phyloP scores from a whole-genome alignment of 2,329 filamentous ascomycete genomes.

The Penicillium sp. region DNA sequence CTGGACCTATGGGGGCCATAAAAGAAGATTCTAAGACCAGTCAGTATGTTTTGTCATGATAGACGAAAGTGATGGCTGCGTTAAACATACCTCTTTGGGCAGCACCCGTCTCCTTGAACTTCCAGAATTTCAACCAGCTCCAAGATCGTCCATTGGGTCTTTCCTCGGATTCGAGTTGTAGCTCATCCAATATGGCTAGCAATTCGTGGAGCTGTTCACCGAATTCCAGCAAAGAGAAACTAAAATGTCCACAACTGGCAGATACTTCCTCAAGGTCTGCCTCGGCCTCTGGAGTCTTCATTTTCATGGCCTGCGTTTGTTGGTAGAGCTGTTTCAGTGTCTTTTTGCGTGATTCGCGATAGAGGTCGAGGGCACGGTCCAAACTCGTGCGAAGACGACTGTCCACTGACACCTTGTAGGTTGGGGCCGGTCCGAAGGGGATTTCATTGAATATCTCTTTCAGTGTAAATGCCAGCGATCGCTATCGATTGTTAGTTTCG shows the following conservation, averaged over 20 bases:
- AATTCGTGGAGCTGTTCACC: constrained; percentile 87
- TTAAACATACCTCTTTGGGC: constrained; percentile 26
- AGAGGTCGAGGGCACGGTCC: constrained; percentile 77
- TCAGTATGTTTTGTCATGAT: not conserved
- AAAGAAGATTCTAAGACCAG: not conserved
- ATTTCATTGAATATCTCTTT: constrained; percentile 86
- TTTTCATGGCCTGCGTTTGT: constrained; percentile 70
- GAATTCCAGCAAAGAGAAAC: constrained; percentile 87
- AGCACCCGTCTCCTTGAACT: constrained; percentile 23
- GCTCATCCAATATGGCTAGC: constrained; percentile 79
- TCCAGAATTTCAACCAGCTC: constrained; percentile 88
- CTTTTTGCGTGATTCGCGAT: constrained; percentile 73
- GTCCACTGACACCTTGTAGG: constrained; percentile 74
- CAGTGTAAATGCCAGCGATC: constrained; percentile 89
- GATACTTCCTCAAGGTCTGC: constrained; percentile 97
- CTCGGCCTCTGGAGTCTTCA: constrained; percentile 73
- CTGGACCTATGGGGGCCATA: constrained; percentile 6
- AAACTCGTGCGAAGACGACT: constrained; percentile 81
- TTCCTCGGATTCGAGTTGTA: constrained; percentile 71
- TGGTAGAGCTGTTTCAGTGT: constrained; percentile 81
- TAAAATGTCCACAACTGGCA: constrained; percentile 96
- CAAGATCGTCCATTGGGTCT: constrained; percentile 68
- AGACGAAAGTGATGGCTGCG: constrained; percentile 26
- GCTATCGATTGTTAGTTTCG: constrained; percentile 48
- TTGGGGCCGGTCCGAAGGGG: constrained; percentile 72